phyloP scores from a whole-genome alignment of 2,329 filamentous ascomycete species.

The Ophiocordyceps camponoti-floridani region DNA sequence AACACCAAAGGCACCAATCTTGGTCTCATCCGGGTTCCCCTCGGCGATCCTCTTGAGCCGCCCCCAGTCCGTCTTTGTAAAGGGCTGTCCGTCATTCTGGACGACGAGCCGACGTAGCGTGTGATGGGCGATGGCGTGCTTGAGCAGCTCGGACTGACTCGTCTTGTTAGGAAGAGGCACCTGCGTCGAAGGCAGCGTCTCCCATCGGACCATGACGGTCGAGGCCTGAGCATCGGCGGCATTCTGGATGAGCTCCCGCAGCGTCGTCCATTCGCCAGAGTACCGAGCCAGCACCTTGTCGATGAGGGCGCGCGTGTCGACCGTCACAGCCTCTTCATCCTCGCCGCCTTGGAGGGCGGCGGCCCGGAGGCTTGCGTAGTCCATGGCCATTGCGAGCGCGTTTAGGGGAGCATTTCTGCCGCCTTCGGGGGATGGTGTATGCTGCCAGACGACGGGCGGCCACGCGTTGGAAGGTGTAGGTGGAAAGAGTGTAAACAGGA shows the following conservation, averaged over 20 bases:
- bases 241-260: constrained; percentile 93
- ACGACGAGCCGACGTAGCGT: constrained; percentile 78
- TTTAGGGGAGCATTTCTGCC: not conserved
- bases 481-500: no score
- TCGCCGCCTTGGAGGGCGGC: constrained; percentile 73
- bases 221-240: constrained; percentile 92
- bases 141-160: constrained; percentile 53
- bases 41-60: constrained; percentile 94
- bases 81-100: constrained; percentile 79
- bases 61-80: constrained; percentile 81
- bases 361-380: constrained; percentile 62
- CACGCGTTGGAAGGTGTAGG: no score
- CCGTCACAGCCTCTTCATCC: constrained; percentile 92
- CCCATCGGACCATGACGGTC: constrained; percentile 79
- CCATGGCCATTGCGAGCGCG: constrained; percentile 27
- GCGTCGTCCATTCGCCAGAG: constrained; percentile 79
- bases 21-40: constrained; percentile 95
- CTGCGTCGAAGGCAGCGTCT: constrained; percentile 68
- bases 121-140: constrained; percentile 70
- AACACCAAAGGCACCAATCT: constrained; percentile 96
- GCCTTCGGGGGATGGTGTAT: no score
- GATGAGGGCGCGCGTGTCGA: constrained; percentile 90
- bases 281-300: constrained; percentile 96
- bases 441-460: not conserved
- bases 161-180: constrained; percentile 51